These are phyloP conservation scores for Heterobasidion occidentale DNA, from an alignment of 1,284 basidiomycete species.

Conservation along the genomic window DNA sequence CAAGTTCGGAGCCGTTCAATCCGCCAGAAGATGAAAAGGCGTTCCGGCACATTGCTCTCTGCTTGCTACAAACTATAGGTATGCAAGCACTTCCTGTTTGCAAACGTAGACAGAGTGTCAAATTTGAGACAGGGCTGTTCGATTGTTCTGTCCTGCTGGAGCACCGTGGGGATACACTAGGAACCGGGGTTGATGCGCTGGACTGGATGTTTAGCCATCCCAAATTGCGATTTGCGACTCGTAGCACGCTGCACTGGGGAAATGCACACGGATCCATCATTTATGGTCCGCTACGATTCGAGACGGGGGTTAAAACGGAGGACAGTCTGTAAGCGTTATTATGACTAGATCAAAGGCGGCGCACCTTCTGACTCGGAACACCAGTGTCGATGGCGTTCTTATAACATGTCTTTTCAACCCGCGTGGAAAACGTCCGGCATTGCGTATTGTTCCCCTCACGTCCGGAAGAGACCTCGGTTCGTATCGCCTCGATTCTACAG, in stretches of 20 bases:
- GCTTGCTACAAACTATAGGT: not conserved
- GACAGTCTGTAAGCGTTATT: not conserved
- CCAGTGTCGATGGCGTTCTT: not conserved
- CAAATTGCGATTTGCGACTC: not conserved
- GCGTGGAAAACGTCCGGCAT: not conserved
- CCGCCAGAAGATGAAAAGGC: not conserved
- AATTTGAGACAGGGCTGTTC: not conserved
- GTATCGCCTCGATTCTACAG: not conserved
- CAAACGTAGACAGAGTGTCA: not conserved
- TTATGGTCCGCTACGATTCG: not conserved
- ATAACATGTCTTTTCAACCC: not conserved
- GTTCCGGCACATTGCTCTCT: not conserved
- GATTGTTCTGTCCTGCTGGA: not conserved
- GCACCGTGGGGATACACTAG: not conserved
- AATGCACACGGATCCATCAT: not conserved
- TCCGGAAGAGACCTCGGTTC: not conserved
- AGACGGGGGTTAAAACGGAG: not conserved
- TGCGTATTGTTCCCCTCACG: not conserved
- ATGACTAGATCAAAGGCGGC: not conserved
- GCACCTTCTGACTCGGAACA: not conserved
- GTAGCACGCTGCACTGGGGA: not conserved
- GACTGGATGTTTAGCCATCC: not conserved
- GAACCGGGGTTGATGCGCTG: not conserved
- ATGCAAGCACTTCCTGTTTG: not conserved
- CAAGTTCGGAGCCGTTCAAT: not conserved